A percentile compares a stretch with the other conserved stretches of the same genome.
phyloP scores from a whole-genome alignment of 2,329 filamentous ascomycete species.

The Trichoderma atroviride region DNA sequence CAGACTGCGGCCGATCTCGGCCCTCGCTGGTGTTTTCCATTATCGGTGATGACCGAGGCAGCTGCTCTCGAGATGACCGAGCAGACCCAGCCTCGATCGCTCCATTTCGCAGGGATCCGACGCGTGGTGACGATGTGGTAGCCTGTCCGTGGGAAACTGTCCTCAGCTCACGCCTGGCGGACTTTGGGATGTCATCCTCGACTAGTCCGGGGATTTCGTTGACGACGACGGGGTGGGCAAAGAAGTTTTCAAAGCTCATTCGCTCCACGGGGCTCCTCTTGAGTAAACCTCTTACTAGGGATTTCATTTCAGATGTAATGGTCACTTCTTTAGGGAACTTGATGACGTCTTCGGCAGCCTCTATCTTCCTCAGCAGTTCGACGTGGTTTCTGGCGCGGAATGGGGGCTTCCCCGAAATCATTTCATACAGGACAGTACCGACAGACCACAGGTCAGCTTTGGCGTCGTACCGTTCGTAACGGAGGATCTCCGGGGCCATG shows the following conservation, averaged over 20 bases:
- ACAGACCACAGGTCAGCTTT: constrained; percentile 98
- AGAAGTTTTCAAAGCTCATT: constrained; percentile 84
- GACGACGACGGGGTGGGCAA: constrained; percentile 71
- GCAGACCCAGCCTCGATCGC: constrained; percentile 42
- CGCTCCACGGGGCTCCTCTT: constrained; percentile 86
- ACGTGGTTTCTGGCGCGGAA: constrained; percentile 95
- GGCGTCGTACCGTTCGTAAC: constrained; percentile 96
- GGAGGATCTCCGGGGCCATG: constrained; percentile 97
- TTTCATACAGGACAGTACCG: constrained; percentile 92
- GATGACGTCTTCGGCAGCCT: constrained; percentile 83
- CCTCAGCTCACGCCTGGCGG: constrained; percentile 42
- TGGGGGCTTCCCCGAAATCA: constrained; percentile 87
- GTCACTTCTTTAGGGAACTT: constrained; percentile 74
- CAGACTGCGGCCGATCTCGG: constrained; percentile 37
- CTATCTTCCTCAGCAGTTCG: constrained; percentile 88
- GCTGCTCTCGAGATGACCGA: constrained; percentile 47
- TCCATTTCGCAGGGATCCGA: constrained; percentile 40
- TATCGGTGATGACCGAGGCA: constrained; percentile 48
- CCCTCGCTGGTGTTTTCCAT: constrained; percentile 47
- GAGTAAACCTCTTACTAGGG: constrained; percentile 75
- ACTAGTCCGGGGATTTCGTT: constrained; percentile 78
- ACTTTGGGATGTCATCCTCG: constrained; percentile 68
- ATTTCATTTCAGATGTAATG: constrained; percentile 76
- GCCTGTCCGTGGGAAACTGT: constrained; percentile 39
- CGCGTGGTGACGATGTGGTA: constrained; percentile 34